A percentile compares a stretch with the other conserved stretches of the same genome.
phyloP scores from a whole-genome alignment of 495 filamentous ascomycete genomes.

The Lasiosphaeris hirsuta region DNA sequence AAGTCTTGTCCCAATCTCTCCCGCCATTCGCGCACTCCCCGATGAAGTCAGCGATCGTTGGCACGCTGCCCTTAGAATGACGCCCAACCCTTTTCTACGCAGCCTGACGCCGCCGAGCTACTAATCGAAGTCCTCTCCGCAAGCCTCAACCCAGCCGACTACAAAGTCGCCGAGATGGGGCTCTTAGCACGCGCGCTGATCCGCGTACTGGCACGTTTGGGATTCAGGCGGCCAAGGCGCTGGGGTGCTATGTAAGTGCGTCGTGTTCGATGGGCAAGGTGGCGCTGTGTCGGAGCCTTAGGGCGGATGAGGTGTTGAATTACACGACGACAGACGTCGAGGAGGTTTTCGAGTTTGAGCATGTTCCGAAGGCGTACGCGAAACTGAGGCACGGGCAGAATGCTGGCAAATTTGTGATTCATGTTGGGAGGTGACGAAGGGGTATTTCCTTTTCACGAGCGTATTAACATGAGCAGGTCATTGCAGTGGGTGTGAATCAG shows the following conservation, averaged over 20 bases:
- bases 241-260: conserved; percentile 61
- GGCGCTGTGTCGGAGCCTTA: conserved; percentile 54
- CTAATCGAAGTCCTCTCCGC: conserved; percentile 56
- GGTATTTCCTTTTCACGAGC: too few relatives aligned
- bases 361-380: conserved; percentile 54
- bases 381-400: conserved; percentile 54
- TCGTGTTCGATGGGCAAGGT: conserved; percentile 59
- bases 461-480: too few relatives aligned
- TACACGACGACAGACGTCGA: conserved; percentile 61
- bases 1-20: too few relatives aligned
- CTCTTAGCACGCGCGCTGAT: conserved; percentile 40
- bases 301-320: conserved; percentile 67
- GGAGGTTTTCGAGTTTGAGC: conserved; percentile 51
- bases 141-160: conserved; percentile 68
- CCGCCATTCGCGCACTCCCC: too few relatives aligned
- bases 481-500: too few relatives aligned
- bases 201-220: conserved; percentile 56
- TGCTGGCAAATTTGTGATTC: conserved; percentile 63
- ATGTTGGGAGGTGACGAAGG: conserved; percentile 37
- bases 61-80: too few relatives aligned
- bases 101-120: conserved; percentile 37
- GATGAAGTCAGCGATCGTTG: too few relatives aligned
- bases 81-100: too few relatives aligned
- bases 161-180: conserved; percentile 60
- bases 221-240: conserved; percentile 63